Base-by-base conservation (phyloP, 2,329 filamentous ascomycete genomes). In the Talaromyces albobiverticillius region DNA sequence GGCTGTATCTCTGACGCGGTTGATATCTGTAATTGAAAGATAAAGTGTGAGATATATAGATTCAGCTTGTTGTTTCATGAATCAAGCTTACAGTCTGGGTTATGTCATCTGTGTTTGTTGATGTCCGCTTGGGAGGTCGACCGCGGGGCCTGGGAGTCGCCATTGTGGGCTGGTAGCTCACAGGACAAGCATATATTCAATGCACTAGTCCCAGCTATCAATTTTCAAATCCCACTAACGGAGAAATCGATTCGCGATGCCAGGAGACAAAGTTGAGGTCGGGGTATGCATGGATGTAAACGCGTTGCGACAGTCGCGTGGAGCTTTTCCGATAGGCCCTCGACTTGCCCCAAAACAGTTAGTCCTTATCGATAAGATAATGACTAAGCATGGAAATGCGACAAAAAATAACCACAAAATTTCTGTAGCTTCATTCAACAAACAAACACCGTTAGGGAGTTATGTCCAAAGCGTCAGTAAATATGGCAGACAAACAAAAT, bases 351-450 rank as follows among this genome's bases (percentile, higher is more conserved):
- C 9, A 20, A 47, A 48, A 40, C 29, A 25, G 48, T 23, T 56
- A 32, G 56, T 16, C 7, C 56, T 68, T 70, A 67, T 67, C 66
- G 67, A 69, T 70, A 70, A 68, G 54, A 45, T 57, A 45, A 58
- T 69, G 64, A 69, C 54, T 69, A 60, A 68, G 56, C 62, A 56
- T 51, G 53, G 40, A 36, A 41, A 48, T 49, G 23, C 46, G 46
- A 54, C 42, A 10, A 51, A 51, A 38, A 38, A 40, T 18, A 40
- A 13, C 8, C 16, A 11, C 18, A 56, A 58, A 58, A 56, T 56
- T 56, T 58, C 45, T 46, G 26, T 31, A 51, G 38, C 11, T 40
- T 41, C 23, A 20, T 46, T 38, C 36, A 20, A 26, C n/a, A 16
- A 48, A 38, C 7, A 47, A 7, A 46, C 16, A 29, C 34, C 11